Conservation (phyloP, 2,329 filamentous ascomycete genomes). For the Xylaria sp. region DNA sequence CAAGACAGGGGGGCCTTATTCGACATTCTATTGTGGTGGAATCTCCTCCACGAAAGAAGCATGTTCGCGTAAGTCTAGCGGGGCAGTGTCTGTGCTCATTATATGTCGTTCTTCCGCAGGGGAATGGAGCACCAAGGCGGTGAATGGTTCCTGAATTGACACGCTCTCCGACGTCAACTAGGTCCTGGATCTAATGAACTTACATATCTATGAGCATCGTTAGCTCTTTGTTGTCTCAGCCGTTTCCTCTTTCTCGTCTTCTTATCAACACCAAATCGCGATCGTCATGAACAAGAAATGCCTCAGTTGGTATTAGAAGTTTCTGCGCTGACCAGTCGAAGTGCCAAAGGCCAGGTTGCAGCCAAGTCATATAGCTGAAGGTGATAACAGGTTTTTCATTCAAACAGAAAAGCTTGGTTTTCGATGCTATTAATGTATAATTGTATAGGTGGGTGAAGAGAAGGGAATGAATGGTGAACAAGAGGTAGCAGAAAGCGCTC, state of each 20-base stretch:
- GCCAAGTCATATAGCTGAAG: not conserved
- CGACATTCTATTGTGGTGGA: not conserved
- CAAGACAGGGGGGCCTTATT: not conserved
- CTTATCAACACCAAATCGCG: not conserved
- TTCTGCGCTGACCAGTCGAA: not conserved
- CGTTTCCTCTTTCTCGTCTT: not conserved
- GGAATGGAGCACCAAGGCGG: not conserved
- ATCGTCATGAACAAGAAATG: not conserved
- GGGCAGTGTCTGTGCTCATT: not conserved
- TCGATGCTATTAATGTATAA: not conserved
- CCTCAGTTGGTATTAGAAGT: not conserved
- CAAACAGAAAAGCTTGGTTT: not conserved
- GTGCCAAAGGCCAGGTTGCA: not conserved
- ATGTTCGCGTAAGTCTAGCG: not conserved
- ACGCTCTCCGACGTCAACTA: conserved; percentile 6
- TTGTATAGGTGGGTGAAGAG: not conserved
- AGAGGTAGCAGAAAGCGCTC: not conserved
- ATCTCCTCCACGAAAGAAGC: not conserved
- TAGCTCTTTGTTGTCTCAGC: conserved; percentile 1
- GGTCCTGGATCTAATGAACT: conserved; percentile 8
- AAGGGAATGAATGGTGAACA: not conserved
- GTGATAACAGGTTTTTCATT: not conserved
- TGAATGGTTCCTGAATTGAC: conserved; percentile 12
- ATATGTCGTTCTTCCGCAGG: not conserved
- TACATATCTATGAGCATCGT: conserved; percentile 7